These are phyloP conservation scores for Aspergillus sp. DNA, from an alignment of 2,329 filamentous ascomycete genomes.

Conservation along the genomic window DNA sequence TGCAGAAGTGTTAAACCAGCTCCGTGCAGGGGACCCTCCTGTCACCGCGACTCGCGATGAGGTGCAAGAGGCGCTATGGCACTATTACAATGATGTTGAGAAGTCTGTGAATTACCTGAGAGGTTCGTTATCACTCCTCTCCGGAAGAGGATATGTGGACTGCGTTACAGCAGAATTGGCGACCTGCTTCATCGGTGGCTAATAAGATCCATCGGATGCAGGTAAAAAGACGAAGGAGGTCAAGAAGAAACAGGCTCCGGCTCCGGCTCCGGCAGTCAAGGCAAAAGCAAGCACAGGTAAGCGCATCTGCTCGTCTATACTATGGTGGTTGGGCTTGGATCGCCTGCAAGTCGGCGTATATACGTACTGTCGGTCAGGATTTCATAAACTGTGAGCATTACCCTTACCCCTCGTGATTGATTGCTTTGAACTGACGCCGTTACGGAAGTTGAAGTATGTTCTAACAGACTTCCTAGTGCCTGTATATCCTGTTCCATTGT, in stretches of 20 bases:
- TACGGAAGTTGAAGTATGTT: constrained; percentile 35
- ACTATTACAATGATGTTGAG: constrained; percentile 92
- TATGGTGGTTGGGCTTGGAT: constrained; percentile 35
- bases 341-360: background rate
- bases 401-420: constrained; percentile 16
- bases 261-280: constrained; percentile 20
- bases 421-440: constrained; percentile 34
- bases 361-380: background rate
- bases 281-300: constrained; percentile 30
- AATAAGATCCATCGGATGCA: constrained; percentile 12
- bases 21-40: constrained; percentile 62
- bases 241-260: constrained; percentile 31
- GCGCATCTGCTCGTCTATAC: constrained; percentile 16
- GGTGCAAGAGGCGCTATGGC: constrained; percentile 88
- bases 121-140: constrained; percentile 49
- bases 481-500: constrained; percentile 28
- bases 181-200: constrained; percentile 1
- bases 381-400: constrained; percentile 15
- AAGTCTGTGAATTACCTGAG: constrained; percentile 81
- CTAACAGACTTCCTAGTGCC: constrained; percentile 42
- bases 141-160: background rate
- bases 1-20: constrained; percentile 62
- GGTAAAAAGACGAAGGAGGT: constrained; percentile 41
- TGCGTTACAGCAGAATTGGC: background rate
- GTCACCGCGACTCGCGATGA: constrained; percentile 66